Evolutionary conservation across 176 grass and related monocot species (phyloP).

Genomic region (Oryza glaberrima): DNA sequence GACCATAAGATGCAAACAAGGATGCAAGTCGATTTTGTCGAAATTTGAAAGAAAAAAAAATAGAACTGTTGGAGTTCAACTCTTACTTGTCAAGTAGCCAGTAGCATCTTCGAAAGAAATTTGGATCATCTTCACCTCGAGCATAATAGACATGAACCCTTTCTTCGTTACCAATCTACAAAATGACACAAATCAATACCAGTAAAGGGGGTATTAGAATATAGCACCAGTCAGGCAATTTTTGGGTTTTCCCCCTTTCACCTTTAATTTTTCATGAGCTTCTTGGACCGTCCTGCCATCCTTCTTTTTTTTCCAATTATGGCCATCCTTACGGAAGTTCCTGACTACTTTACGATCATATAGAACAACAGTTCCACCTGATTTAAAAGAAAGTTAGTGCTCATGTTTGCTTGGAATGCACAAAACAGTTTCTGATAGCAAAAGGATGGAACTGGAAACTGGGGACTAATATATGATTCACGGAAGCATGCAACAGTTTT

Average conservation of each 20-base stretch:
- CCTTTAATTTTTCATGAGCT: constrained; percentile 99
- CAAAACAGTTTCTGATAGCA: constrained; percentile 27
- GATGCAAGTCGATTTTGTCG: constrained; percentile 23
- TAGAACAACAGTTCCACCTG: constrained; percentile 79
- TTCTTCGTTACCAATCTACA: constrained; percentile 91
- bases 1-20: constrained; percentile 19
- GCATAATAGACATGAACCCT: constrained; percentile 99
- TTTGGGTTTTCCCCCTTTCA: constrained; percentile 44
- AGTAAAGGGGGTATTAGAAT: constrained; percentile 10
- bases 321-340: constrained; percentile 95
- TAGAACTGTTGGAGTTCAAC: neutral
- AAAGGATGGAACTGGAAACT: constrained; percentile 14
- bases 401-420: constrained; percentile 22
- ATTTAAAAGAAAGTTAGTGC: constrained; percentile 28
- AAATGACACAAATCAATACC: constrained; percentile 43
- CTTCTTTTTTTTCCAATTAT: constrained; percentile 99
- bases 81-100: constrained; percentile 97
- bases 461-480: constrained; percentile 14
- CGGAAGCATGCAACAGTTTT: neutral
- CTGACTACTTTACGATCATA: constrained; percentile 94
- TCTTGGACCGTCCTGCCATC: constrained; percentile 98
- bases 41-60: neutral
- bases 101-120: constrained; percentile 90
- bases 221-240: constrained; percentile 24
- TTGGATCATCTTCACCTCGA: constrained; percentile 92